Base-by-base conservation (phyloP, 2,329 filamentous ascomycete species). In the Alternaria sp. region DNA sequence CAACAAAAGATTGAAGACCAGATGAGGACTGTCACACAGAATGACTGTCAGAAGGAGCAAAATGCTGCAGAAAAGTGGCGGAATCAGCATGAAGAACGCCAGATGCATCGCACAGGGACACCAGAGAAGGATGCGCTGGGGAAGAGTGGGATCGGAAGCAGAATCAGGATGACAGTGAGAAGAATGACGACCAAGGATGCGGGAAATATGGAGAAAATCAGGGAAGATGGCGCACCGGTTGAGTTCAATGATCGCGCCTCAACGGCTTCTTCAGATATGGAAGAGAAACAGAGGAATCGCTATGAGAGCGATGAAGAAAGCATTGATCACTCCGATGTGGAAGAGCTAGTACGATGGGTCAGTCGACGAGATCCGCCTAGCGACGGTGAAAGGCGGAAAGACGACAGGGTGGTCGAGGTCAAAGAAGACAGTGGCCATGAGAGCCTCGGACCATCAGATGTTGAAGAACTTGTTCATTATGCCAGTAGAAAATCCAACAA, bases 261-360 rank as follows among this genome's bases (percentile, higher is more conserved):
- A 4, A 71, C 66, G 8, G 67, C 69, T 5, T 68, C 63, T n/a
- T 69, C 67, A 14, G 66, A 73, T 23, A 51, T 58, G 9, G 70
- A 70, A 11, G 48, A 64, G 14, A 62, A 66, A 4, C 37, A 44
- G 0, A 59, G 54, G 54, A 58, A 57, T 6, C 42, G 34, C 1
- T 58, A 53, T 3, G 63, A 68, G 9, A 62, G 58, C 24, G 66
- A 68, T 17, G 60, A 66, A 17, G 67, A 65, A 11, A 72, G 70
- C 21, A 71, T 77, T 17, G 34, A 72, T n/a, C 65, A 76, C 36
- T 72, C 69, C 0, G 69, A 75, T 54, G 66, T 75, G 3, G 73
- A 77, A 24, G 73, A 75, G 1, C 26, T 77, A 3, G 67, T 75
- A 14, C 69, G 72, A 29, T 77, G 73, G 74, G 70, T 76, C 7